phyloP scores from a whole-genome alignment of 2,329 filamentous ascomycete species.

The Aspergillus cejpii region DNA sequence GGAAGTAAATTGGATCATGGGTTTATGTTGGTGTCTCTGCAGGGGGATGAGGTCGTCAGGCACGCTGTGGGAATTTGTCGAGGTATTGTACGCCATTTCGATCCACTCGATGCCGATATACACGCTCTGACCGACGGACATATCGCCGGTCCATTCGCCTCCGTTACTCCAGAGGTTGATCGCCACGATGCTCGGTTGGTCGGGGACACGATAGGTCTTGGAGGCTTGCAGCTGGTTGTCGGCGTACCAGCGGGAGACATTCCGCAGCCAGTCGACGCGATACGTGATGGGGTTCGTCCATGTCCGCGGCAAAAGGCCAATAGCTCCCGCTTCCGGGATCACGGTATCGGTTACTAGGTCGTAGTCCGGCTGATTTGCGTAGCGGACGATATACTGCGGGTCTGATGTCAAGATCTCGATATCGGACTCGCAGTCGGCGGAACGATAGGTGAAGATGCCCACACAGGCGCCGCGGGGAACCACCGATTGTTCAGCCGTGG shows the following conservation, averaged over 20 bases:
- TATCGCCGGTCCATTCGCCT: slow-evolving; percentile 38
- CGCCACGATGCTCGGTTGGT: slow-evolving; percentile 32
- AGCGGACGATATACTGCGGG: slow-evolving; percentile 38
- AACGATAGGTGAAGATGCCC: slow-evolving; percentile 47
- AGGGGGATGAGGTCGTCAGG: background rate
- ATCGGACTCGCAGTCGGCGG: slow-evolving; percentile 46
- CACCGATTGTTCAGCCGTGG: background rate
- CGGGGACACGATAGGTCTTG: slow-evolving; percentile 35
- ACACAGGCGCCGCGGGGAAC: slow-evolving; percentile 42
- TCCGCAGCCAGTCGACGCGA: slow-evolving; percentile 38
- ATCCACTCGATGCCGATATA: slow-evolving; percentile 40
- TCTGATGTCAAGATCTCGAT: slow-evolving; percentile 50
- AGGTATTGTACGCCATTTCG: slow-evolving; percentile 37
- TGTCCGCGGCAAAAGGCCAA: slow-evolving; percentile 25
- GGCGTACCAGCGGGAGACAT: slow-evolving; percentile 35
- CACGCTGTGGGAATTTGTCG: slow-evolving; percentile 10
- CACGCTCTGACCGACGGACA: slow-evolving; percentile 33
- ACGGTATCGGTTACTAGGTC: slow-evolving; percentile 28
- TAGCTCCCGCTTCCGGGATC: slow-evolving; percentile 31
- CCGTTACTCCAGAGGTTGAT: slow-evolving; percentile 43
- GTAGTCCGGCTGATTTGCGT: slow-evolving; percentile 41
- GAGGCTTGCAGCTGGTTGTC: slow-evolving; percentile 25
- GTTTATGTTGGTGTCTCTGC: background rate
- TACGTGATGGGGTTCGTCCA: slow-evolving; percentile 40
- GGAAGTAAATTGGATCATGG: background rate